Evolutionary conservation across 306 rosid species (phyloP).

Genomic region (Cicer bijugum): DNA sequence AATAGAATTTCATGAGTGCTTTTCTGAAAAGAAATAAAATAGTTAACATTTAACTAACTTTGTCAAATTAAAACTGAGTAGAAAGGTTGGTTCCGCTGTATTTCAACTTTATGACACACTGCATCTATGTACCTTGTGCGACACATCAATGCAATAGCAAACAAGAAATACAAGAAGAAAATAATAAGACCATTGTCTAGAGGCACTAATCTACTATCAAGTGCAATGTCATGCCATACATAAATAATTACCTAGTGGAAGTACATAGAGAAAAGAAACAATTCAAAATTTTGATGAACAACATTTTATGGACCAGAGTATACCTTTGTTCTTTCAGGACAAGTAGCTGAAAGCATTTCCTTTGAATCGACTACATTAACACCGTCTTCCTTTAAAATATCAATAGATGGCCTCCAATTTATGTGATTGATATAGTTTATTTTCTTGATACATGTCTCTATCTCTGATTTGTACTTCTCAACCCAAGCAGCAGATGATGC

Average conservation of each 20-base stretch:
- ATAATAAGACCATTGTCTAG: slow-evolving; percentile 16
- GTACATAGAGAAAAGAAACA: neutral
- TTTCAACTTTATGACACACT: slow-evolving; percentile 6
- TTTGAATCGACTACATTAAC: slow-evolving; percentile 59
- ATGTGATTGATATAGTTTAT: slow-evolving; percentile 64
- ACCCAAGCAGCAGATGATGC: slow-evolving; percentile 99
- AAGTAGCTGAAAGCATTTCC: slow-evolving; percentile 57
- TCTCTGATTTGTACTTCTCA: slow-evolving; percentile 80
- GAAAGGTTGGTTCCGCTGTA: slow-evolving; percentile 30
- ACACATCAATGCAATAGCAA: slow-evolving; percentile 4
- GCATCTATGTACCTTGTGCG: slow-evolving; percentile 10
- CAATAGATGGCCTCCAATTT: slow-evolving; percentile 85
- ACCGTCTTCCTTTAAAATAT: slow-evolving; percentile 90
- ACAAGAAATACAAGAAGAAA: slow-evolving; percentile 6
- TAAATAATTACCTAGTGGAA: neutral
- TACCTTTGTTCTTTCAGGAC: slow-evolving; percentile 82
- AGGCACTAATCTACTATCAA: slow-evolving; percentile 5
- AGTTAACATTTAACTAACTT: neutral
- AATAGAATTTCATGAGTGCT: neutral
- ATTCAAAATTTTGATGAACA: slow-evolving; percentile 28
- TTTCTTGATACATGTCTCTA: slow-evolving; percentile 62
- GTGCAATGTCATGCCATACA: neutral
- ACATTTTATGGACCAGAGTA: slow-evolving; percentile 10
- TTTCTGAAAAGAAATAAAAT: slow-evolving; percentile 1
- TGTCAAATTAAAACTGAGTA: neutral